Evolutionary conservation across 2,329 filamentous ascomycete genomes (phyloP).

Genomic region (Calonectria leucothoes): DNA sequence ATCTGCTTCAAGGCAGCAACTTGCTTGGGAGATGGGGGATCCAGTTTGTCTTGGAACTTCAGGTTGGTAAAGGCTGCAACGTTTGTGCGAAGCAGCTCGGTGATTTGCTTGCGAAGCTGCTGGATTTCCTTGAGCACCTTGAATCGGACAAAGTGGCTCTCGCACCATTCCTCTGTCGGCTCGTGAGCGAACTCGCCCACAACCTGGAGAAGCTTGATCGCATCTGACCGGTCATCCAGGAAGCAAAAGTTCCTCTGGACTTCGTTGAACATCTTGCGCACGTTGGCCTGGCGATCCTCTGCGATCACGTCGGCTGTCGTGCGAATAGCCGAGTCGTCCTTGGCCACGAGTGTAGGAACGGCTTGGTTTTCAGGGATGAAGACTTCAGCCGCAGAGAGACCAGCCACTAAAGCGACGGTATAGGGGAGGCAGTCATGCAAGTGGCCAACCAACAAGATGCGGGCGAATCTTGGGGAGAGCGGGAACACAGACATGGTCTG

Average conservation of each 20-base stretch:
- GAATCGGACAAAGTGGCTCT: conserved; percentile 83
- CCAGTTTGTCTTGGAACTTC: conserved; percentile 66
- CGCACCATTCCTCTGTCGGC: conserved; percentile 79
- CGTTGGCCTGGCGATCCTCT: conserved; percentile 75
- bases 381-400: conserved; percentile 87
- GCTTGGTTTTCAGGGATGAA: conserved; percentile 87
- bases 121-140: conserved; percentile 90
- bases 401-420: conserved; percentile 88
- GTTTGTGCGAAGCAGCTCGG: conserved; percentile 81
- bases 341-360: conserved; percentile 66
- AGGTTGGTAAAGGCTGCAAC: conserved; percentile 73
- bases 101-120: conserved; percentile 86
- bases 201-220: conserved; percentile 89
- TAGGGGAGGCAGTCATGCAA: conserved; percentile 85
- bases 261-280: conserved; percentile 71
- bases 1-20: conserved; percentile 89
- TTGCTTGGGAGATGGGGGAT: conserved; percentile 73
- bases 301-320: conserved; percentile 77
- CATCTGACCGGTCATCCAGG: conserved; percentile 86
- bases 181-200: conserved; percentile 88
- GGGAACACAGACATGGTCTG: conserved; percentile 89
- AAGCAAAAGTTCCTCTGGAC: conserved; percentile 84
- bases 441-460: conserved; percentile 91
- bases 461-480: conserved; percentile 88
- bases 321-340: conserved; percentile 61